Evolutionary conservation across 805 yeast species (phyloP).

Genomic region (Hanseniaspora osmophila): DNA sequence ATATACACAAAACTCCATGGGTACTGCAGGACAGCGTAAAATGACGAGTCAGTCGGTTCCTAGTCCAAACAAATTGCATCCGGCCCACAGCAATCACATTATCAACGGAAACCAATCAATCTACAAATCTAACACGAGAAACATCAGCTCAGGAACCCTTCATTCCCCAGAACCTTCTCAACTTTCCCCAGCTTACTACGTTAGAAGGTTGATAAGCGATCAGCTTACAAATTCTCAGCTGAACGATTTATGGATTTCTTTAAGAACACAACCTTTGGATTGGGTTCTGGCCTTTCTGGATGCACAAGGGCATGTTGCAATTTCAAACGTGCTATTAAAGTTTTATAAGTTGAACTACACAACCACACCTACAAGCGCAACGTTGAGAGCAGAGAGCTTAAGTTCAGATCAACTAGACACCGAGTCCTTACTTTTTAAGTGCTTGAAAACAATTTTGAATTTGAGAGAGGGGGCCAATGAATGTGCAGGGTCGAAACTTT

Average conservation of each 20-base stretch:
- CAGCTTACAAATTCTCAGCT: slow-evolving; percentile 54
- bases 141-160: slow-evolving; percentile 14
- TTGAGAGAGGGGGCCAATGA: slow-evolving; percentile 47
- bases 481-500: slow-evolving; percentile 30
- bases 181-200: slow-evolving; percentile 60
- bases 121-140: slow-evolving; percentile 2
- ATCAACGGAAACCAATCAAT: background rate
- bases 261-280: slow-evolving; percentile 72
- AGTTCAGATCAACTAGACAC: slow-evolving; percentile 40
- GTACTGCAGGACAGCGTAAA: too few relatives aligned
- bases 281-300: slow-evolving; percentile 76
- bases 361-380: slow-evolving; percentile 16
- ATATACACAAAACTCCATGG: too few relatives aligned
- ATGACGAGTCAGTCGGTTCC: too few relatives aligned
- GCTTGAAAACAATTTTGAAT: slow-evolving; percentile 62
- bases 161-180: slow-evolving; percentile 20
- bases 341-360: slow-evolving; percentile 18
- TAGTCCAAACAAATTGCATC: background rate
- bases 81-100: slow-evolving; percentile 1
- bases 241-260: slow-evolving; percentile 77
- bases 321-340: slow-evolving; percentile 52
- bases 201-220: slow-evolving; percentile 57
- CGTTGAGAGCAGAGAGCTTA: slow-evolving; percentile 16
- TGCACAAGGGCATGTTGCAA: slow-evolving; percentile 67
- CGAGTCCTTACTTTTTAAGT: slow-evolving; percentile 64